Conservation (phyloP, 495 filamentous ascomycete species). For the Xylaria acuta region DNA sequence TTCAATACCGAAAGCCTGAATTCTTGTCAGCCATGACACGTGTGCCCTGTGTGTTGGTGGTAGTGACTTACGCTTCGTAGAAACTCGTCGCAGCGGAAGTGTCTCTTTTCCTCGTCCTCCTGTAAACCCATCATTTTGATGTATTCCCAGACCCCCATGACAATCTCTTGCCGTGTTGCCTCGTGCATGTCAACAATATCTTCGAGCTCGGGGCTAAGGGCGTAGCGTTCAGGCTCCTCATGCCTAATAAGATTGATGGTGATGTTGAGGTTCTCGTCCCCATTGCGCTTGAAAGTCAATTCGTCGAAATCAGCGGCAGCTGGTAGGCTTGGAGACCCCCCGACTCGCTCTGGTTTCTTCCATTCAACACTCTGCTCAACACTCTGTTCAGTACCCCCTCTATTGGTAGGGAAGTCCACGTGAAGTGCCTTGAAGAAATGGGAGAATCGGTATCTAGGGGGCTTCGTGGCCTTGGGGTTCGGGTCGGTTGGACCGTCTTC, state of each 20-base stretch:
- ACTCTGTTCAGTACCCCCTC: slow-evolving; percentile 54
- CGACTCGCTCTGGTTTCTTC: slow-evolving; percentile 62
- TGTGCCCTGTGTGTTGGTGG: neutral
- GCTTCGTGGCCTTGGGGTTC: slow-evolving; percentile 49
- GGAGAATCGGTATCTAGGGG: slow-evolving; percentile 71
- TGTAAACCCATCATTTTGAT: slow-evolving; percentile 83
- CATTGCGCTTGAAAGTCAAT: slow-evolving; percentile 86
- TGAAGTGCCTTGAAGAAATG: slow-evolving; percentile 95
- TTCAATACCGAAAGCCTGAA: slow-evolving; percentile 78
- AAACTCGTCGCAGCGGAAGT: slow-evolving; percentile 85
- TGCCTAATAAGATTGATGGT: slow-evolving; percentile 86
- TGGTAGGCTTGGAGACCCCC: slow-evolving; percentile 57
- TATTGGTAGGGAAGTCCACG: slow-evolving; percentile 78
- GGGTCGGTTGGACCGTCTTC: slow-evolving; percentile 57
- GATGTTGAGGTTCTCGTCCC: slow-evolving; percentile 91
- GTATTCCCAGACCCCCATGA: slow-evolving; percentile 95
- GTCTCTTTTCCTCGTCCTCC: slow-evolving; percentile 91
- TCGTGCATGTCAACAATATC: slow-evolving; percentile 87
- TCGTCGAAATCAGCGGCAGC: slow-evolving; percentile 82
- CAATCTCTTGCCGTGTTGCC: slow-evolving; percentile 82
- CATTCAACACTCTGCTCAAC: slow-evolving; percentile 49
- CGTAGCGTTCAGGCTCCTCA: slow-evolving; percentile 83
- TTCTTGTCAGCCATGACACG: slow-evolving; percentile 29
- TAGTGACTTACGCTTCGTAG: slow-evolving; percentile 69
- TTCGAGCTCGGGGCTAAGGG: slow-evolving; percentile 76